Conservation (phyloP, 768 basidiomycete genomes). For the Russula vinacea region DNA sequence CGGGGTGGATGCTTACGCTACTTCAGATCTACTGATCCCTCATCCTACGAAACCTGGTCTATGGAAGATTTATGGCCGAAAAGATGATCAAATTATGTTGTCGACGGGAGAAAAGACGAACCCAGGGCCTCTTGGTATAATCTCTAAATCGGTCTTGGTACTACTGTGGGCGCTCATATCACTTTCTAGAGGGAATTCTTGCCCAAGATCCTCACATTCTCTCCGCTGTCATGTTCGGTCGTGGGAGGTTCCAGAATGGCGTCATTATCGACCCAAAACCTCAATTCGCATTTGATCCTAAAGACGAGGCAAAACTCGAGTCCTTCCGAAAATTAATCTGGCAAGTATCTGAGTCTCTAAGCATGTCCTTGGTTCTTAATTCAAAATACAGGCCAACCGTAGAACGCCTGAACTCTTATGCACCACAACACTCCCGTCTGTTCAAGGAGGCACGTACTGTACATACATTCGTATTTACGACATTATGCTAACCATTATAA, state of each 20-base stretch:
- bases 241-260: slow-evolving; percentile 36
- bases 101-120: slow-evolving; percentile 39
- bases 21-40: slow-evolving; percentile 43
- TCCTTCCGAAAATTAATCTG: slow-evolving; percentile 32
- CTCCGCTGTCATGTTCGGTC: slow-evolving; percentile 38
- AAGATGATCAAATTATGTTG: slow-evolving; percentile 37
- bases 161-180: not conserved
- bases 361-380: not conserved
- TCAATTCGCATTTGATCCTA: slow-evolving; percentile 32
- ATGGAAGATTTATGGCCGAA: slow-evolving; percentile 35
- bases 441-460: slow-evolving; percentile 44
- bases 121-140: slow-evolving; percentile 35
- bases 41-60: slow-evolving; percentile 44
- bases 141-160: not conserved
- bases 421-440: slow-evolving; percentile 45
- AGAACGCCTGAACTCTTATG: slow-evolving; percentile 41
- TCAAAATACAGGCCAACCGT: slow-evolving; percentile 40
- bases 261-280: slow-evolving; percentile 37
- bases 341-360: not conserved
- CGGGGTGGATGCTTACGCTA: slow-evolving; percentile 43
- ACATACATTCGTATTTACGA: not conserved
- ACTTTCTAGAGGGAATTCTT: slow-evolving; percentile 41
- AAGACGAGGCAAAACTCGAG: slow-evolving; percentile 30
- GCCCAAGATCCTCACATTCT: slow-evolving; percentile 35
- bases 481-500: not conserved